Conservation (phyloP, 345 rosid genomes). For the Gossypium longicalyx region DNA sequence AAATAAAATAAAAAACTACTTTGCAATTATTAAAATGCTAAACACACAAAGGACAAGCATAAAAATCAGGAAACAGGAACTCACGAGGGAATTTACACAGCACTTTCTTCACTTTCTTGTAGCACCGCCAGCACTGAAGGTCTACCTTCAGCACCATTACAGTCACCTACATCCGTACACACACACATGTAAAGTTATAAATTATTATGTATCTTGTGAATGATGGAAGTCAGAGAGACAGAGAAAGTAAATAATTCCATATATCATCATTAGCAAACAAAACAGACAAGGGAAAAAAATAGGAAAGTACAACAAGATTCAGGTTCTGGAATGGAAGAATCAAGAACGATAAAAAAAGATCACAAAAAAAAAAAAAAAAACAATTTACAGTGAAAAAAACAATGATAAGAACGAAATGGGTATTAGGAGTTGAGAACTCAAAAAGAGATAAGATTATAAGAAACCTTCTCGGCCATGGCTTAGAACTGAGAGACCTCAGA, state of each 20-base stretch:
- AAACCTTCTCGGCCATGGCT: conserved; percentile 33
- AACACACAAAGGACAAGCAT: neutral
- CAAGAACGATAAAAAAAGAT: neutral
- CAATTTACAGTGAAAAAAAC: neutral
- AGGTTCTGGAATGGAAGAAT: conserved; percentile 26
- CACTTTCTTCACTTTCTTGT: conserved; percentile 67
- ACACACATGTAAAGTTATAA: neutral
- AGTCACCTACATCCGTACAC: conserved; percentile 41
- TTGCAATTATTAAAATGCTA: neutral
- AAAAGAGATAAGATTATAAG: neutral
- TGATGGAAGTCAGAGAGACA: too few relatives aligned
- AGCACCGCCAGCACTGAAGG: conserved; percentile 62
- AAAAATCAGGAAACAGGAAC: conserved; percentile 14
- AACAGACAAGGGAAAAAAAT: neutral
- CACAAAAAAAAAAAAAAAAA: conserved; percentile 10
- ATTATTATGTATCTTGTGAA: neutral
- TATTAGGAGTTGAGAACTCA: neutral
- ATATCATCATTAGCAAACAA: neutral
- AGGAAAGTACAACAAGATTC: conserved; percentile 20
- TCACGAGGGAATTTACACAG: conserved; percentile 71
- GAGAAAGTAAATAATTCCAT: neutral
- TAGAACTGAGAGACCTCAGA: conserved; percentile 11
- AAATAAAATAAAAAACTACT: neutral
- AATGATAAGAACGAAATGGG: neutral
- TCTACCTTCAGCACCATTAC: conserved; percentile 65